phyloP scores from a whole-genome alignment of 495 filamentous ascomycete genomes.

The Penicillium coprophilum region DNA sequence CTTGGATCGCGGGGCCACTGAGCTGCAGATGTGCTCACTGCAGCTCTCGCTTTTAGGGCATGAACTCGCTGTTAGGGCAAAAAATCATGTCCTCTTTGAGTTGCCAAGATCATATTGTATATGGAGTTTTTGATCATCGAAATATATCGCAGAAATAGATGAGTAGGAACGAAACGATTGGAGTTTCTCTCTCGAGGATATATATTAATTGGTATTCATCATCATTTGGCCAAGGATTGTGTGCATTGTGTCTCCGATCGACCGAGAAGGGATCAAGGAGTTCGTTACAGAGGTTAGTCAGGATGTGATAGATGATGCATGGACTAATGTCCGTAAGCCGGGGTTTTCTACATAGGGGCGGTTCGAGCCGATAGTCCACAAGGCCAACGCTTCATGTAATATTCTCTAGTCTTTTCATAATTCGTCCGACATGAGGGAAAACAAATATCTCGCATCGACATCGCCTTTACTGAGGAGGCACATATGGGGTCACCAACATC shows the following conservation, averaged over 20 bases:
- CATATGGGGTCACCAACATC: conserved; percentile 12
- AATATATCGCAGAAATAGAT: conserved; percentile 23
- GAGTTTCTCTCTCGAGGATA: neutral
- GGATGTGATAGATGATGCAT: neutral
- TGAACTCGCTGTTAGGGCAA: conserved; percentile 18
- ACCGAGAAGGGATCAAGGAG: neutral
- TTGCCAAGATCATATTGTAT: conserved; percentile 7
- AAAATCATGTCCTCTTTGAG: neutral
- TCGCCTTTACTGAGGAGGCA: conserved; percentile 7
- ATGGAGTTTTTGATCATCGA: neutral
- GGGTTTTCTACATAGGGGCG: neutral
- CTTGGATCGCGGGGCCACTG: conserved; percentile 20
- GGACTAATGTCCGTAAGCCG: neutral
- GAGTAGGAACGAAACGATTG: neutral
- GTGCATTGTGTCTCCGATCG: conserved; percentile 2
- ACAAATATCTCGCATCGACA: conserved; percentile 19
- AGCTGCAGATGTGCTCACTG: conserved; percentile 21
- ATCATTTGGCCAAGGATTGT: neutral
- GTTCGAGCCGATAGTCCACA: neutral
- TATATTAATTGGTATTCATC: neutral
- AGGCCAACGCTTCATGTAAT: conserved; percentile 33
- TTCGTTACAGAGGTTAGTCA: neutral
- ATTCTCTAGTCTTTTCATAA: conserved; percentile 52
- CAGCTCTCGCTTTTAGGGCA: conserved; percentile 24
- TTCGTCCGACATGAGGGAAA: conserved; percentile 35